Evolutionary conservation across 1,284 basidiomycete species (phyloP).

Genomic region (Agroathelia rolfsii): DNA sequence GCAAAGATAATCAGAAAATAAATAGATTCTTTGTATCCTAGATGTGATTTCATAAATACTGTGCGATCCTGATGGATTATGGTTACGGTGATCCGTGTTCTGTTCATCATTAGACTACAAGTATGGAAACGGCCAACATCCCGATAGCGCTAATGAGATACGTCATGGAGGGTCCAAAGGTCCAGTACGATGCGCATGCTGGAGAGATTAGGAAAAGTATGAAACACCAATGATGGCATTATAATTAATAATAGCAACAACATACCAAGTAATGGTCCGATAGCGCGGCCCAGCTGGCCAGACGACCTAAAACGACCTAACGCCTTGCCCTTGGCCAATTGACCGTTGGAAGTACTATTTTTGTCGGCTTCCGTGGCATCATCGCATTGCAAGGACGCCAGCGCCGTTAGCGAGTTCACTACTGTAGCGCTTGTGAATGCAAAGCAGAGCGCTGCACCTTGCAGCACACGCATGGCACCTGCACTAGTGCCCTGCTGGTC

Average conservation of each 20-base stretch:
- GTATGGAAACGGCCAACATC: too few relatives aligned
- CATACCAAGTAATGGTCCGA: slow-evolving; percentile 78
- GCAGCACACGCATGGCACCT: slow-evolving; percentile 52
- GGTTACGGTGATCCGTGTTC: too few relatives aligned
- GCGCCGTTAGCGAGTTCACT: slow-evolving; percentile 80
- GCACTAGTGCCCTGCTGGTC: slow-evolving; percentile 30
- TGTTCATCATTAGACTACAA: too few relatives aligned
- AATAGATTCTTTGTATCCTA: too few relatives aligned
- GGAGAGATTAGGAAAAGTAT: slow-evolving; percentile 9
- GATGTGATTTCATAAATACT: too few relatives aligned
- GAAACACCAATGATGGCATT: slow-evolving; percentile 7
- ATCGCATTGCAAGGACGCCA: slow-evolving; percentile 81
- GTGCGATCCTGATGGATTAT: too few relatives aligned
- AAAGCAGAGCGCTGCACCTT: slow-evolving; percentile 68
- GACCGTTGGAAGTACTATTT: slow-evolving; percentile 41
- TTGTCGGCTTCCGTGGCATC: slow-evolving; percentile 51
- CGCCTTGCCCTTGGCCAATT: slow-evolving; percentile 75
- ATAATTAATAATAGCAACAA: slow-evolving; percentile 12
- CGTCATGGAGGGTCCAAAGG: slow-evolving; percentile 71
- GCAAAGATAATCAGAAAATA: too few relatives aligned
- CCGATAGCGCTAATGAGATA: slow-evolving; percentile 57
- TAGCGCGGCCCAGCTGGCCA: slow-evolving; percentile 82
- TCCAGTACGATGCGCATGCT: slow-evolving; percentile 85
- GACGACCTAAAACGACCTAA: slow-evolving; percentile 79
- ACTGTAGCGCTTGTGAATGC: slow-evolving; percentile 89